A percentile compares a stretch with the other conserved stretches of the same genome.
phyloP scores from a whole-genome alignment of 306 rosid genomes.

The Vigna mungo region DNA sequence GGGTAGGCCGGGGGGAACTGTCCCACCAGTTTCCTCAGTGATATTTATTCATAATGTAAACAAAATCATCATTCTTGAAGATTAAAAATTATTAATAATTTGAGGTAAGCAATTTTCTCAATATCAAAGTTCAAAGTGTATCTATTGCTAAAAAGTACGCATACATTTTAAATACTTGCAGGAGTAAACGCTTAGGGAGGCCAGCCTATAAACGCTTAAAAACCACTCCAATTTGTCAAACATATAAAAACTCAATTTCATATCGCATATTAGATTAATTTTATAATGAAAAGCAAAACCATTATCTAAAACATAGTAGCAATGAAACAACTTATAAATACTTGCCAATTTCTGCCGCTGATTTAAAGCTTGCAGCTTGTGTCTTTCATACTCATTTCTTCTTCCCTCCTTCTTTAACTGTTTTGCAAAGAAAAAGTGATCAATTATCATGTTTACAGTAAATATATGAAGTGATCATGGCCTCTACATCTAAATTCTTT shows the following conservation, averaged over 20 bases:
- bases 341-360: constrained; percentile 98
- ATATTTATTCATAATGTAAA: not conserved
- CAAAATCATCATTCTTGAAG: not conserved
- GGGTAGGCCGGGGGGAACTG: not conserved
- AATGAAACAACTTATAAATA: constrained; percentile 38
- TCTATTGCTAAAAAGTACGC: constrained; percentile 23
- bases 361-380: constrained; percentile 96
- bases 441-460: constrained; percentile 20
- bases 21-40: not conserved
- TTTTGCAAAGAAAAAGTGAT: constrained; percentile 45
- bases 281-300: constrained; percentile 30
- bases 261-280: constrained; percentile 11
- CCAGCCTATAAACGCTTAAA: constrained; percentile 14
- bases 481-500: constrained; percentile 8
- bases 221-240: constrained; percentile 21
- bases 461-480: constrained; percentile 30
- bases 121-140: constrained; percentile 3
- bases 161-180: constrained; percentile 13
- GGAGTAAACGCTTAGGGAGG: constrained; percentile 8
- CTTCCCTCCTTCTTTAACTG: constrained; percentile 98
- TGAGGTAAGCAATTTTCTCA: constrained; percentile 10
- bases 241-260: constrained; percentile 33
- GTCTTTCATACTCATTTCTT: constrained; percentile 98
- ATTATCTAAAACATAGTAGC: constrained; percentile 33
- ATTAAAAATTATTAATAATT: not conserved